Evolutionary conservation across 2,329 filamentous ascomycete genomes (phyloP).

Genomic region (Tolypocladium amazonense): DNA sequence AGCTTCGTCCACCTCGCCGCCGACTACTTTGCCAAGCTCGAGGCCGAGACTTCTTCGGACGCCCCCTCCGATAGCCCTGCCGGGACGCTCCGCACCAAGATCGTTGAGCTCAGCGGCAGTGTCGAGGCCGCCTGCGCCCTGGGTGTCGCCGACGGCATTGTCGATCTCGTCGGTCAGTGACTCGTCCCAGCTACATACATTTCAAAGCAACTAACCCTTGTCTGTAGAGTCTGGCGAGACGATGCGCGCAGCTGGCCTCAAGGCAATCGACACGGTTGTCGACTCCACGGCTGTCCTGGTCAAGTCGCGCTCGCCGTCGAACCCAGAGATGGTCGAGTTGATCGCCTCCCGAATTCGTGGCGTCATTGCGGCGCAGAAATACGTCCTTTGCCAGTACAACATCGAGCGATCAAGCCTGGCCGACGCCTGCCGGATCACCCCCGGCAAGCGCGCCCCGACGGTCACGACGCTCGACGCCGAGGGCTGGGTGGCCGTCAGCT

Average conservation of each 20-base stretch:
- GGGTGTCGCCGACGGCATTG: slow-evolving; percentile 92
- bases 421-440: slow-evolving; percentile 66
- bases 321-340: slow-evolving; percentile 69
- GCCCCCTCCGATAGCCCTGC: slow-evolving; percentile 23
- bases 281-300: slow-evolving; percentile 83
- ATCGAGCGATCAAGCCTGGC: slow-evolving; percentile 60
- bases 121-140: slow-evolving; percentile 94
- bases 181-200: background rate
- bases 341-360: slow-evolving; percentile 82
- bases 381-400: slow-evolving; percentile 95
- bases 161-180: slow-evolving; percentile 83
- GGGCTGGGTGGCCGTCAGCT: slow-evolving; percentile 87
- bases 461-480: slow-evolving; percentile 81
- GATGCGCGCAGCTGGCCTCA: slow-evolving; percentile 90
- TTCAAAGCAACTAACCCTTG: slow-evolving; percentile 10
- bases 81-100: slow-evolving; percentile 65
- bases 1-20: slow-evolving; percentile 83
- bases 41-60: slow-evolving; percentile 36
- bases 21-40: slow-evolving; percentile 74
- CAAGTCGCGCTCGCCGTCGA: slow-evolving; percentile 75
- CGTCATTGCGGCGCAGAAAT: slow-evolving; percentile 91
- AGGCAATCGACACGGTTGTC: slow-evolving; percentile 88
- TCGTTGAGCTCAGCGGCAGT: slow-evolving; percentile 91
- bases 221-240: slow-evolving; percentile 85
- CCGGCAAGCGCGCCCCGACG: slow-evolving; percentile 87